A percentile compares a stretch with the other conserved stretches of the same genome.
Conservation (phyloP, 108 stramenopile genomes). For the Parmales sp. region DNA sequence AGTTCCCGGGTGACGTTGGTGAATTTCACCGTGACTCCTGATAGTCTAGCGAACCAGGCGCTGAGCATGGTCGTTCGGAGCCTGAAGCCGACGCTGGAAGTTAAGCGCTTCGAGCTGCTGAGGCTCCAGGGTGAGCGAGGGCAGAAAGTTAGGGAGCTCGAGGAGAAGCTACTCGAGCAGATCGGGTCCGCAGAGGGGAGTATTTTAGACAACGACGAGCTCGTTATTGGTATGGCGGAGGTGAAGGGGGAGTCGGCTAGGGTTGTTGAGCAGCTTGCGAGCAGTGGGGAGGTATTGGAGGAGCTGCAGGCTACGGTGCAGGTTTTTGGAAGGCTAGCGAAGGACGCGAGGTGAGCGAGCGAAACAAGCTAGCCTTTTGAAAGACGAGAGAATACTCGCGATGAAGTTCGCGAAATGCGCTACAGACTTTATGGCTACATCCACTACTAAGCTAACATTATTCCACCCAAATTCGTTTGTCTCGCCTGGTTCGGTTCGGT, state of each 20-base stretch:
- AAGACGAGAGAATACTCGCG: no score
- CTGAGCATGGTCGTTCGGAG: constrained; percentile 66
- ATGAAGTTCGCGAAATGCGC: constrained; percentile 28
- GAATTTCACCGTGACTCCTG: constrained; percentile 94
- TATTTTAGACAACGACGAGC: constrained; percentile 91
- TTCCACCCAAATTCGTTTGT: no score
- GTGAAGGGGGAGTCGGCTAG: constrained; percentile 89
- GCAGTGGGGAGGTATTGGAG: constrained; percentile 75
- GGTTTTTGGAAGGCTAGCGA: constrained; percentile 75
- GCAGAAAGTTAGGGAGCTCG: constrained; percentile 84
- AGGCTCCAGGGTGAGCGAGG: constrained; percentile 89
- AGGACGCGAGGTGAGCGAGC: constrained; percentile 60
- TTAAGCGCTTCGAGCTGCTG: constrained; percentile 62
- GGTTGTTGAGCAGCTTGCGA: constrained; percentile 81
- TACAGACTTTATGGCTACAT: constrained; percentile 33
- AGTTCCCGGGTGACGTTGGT: constrained; percentile 85
- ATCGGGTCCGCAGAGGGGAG: constrained; percentile 90
- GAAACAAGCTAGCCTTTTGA: no score
- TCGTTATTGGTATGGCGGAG: constrained; percentile 87
- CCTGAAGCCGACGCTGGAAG: constrained; percentile 89
- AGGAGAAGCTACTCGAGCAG: constrained; percentile 85
- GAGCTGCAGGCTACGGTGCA: constrained; percentile 71
- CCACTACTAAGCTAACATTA: no score
- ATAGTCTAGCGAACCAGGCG: constrained; percentile 79
- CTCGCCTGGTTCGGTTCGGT: not conserved